Conservation (phyloP, 129 eudicot species). For the Cynara cardunculus region DNA sequence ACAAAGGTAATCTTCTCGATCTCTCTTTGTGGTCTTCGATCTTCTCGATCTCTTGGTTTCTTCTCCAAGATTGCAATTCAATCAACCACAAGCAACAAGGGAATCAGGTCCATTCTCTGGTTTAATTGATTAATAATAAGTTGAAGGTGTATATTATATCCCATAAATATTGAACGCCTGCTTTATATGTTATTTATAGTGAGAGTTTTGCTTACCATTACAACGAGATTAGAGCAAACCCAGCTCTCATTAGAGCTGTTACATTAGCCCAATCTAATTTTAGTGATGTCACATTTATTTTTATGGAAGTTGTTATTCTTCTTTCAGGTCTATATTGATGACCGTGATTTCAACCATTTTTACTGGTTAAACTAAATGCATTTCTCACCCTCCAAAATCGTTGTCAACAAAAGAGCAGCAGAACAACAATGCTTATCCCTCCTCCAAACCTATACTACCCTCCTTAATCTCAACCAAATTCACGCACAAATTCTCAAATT, state of each 20-base stretch:
- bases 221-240: too few species aligned
- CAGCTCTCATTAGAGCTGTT: too few species aligned
- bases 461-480: constrained; percentile 49
- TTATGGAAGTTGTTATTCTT: too few species aligned
- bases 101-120: constrained; percentile 61
- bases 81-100: constrained; percentile 98
- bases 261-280: too few species aligned
- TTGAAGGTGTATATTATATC: background rate
- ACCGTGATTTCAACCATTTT: background rate
- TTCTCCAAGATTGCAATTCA: too few species aligned
- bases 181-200: constrained; percentile 17
- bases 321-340: too few species aligned
- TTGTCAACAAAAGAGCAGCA: constrained; percentile 44
- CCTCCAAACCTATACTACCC: constrained; percentile 52
- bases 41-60: too few species aligned
- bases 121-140: too few species aligned
- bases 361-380: constrained; percentile 21
- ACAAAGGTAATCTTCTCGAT: too few species aligned
- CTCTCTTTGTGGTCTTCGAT: too few species aligned
- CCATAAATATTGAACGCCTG: background rate
- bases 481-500: constrained; percentile 58
- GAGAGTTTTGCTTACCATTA: constrained; percentile 60
- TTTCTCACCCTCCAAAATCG: constrained; percentile 32
- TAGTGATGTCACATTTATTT: too few species aligned
- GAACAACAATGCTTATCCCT: constrained; percentile 60